Base-by-base conservation (phyloP, 805 yeast species). In the Candida maris region DNA sequence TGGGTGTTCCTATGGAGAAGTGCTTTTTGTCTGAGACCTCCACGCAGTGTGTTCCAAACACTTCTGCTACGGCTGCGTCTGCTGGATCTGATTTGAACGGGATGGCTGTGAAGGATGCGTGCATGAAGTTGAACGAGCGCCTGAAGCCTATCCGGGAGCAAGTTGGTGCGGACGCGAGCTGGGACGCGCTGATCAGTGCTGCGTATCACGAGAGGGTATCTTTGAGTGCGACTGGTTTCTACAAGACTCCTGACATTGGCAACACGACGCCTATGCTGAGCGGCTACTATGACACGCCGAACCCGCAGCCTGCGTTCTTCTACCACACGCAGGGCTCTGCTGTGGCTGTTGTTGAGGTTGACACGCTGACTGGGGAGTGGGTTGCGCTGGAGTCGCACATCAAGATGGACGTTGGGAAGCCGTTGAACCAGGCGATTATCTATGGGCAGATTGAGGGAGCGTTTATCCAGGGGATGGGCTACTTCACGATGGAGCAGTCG, bases 401-500 rank as follows among this genome's bases (percentile, higher is more conserved):
- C 34, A 63, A 64, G 52, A 68, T 70, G 73, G 75, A 70, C 49
- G 62, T 67, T 37, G 75, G 75, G 15, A 63, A 73, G 19, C 67
- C 75, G 7, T 52, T 70, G 34, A 70, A 70, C 45, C 67, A 68
- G 41, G 74, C 74, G 12, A 69, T 70, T 35, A 73, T 69, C 39
- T 68, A 67, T 46, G 75, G 75, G 6, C 75, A 70, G 51, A 70
- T 70, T 25, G 75, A 70, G 45, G 75, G 75, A 24, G 75, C 74
- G 0, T 70, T 63, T 42, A 59, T 70, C 9, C 75, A 70, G 50
- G 75, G 75, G 17, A 68, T 68, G 56, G 75, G 75, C 4, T 57
- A 70, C 19, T 70, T 65, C 44, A 70, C 75, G 1, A 64, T 70
- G 48, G 75, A 70, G 39, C 73, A 70, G 45, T 64, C 71, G 1